Base-by-base conservation (phyloP, 2,329 filamentous ascomycete species). In the Eutypella sp. region DNA sequence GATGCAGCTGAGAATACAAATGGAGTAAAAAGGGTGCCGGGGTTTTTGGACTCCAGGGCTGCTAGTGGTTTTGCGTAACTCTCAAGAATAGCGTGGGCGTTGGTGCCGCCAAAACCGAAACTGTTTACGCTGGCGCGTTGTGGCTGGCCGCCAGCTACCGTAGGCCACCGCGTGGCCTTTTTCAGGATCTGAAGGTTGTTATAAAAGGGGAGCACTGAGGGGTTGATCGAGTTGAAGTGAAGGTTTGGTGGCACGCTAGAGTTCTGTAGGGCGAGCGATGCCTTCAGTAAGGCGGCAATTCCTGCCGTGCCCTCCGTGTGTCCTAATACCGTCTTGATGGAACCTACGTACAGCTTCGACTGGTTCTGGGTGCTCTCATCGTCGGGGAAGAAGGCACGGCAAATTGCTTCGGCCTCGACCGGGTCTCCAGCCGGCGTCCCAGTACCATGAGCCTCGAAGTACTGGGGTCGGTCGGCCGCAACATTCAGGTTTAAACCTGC, bases 91-190 rank as follows among this genome's bases (percentile, higher is more conserved):
- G 72, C 67, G 49, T 81, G 77, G 1, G 70, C 72, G 42, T 80
- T 80, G 3, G 76, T 77, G 34, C 78, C 78, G 1, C 78, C 78
- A 53, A 75, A 81, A 2, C 78, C 78, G 51, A 81, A 82, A 47
- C 71, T 76, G 53, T 80, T 81, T 50, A 81, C 67, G 47, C 73
- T 76, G 37, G 71, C 72, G 18, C 77, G 70, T 1, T n/a, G n/a
- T n/a, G n/a, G n/a, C n/a, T n/a, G n/a, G n/a, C n/a, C n/a, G n/a
- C n/a, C n/a, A n/a, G n/a, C n/a, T n/a, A n/a, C n/a, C 1, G 65
- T 42, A 0, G 74, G 74, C 73, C 74, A 78, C 16, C 66, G 56
- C 1, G 66, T 68, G 18, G 71, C 55, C 11, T 62, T 51, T 0
- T 51, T 59, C 0, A 73, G 70, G 5, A 74, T 72, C 61, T 74